A percentile compares a stretch with the other conserved stretches of the same genome.
Evolutionary conservation across 371 early-diverging fungal species (phyloP).

Genomic region (Capillidium heterosporum): DNA sequence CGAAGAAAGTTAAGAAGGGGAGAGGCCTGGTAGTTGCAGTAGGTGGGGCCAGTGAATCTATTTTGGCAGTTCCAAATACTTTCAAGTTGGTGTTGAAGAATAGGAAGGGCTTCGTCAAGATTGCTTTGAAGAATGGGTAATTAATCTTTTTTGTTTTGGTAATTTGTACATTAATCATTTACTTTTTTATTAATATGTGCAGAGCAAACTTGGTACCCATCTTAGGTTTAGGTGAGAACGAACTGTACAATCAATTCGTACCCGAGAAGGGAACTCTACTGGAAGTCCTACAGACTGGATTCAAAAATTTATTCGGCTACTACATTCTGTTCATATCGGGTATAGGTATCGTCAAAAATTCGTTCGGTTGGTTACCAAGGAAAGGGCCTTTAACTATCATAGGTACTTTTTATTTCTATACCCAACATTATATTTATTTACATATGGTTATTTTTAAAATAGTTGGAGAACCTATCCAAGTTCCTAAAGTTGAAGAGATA

Average conservation of each 20-base stretch:
- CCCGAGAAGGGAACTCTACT: slow-evolving; percentile 3
- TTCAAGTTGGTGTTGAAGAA: slow-evolving; percentile 42
- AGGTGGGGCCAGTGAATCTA: slow-evolving; percentile 56
- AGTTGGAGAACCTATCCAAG: no score
- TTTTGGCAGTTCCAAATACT: slow-evolving; percentile 38
- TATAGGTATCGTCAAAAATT: slow-evolving; percentile 8
- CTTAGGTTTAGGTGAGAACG: slow-evolving; percentile 70
- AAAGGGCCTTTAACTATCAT: slow-evolving; percentile 7
- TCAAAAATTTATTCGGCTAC: slow-evolving; percentile 5
- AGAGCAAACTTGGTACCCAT: slow-evolving; percentile 46
- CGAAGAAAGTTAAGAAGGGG: slow-evolving; percentile 27
- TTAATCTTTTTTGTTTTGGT: background rate
- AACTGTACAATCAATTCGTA: slow-evolving; percentile 31
- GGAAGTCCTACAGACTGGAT: background rate
- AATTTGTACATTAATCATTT: background rate
- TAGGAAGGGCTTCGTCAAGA: slow-evolving; percentile 58
- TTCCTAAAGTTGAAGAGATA: no score
- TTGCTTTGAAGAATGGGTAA: slow-evolving; percentile 50
- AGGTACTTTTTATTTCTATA: slow-evolving; percentile 1
- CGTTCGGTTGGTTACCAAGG: slow-evolving; percentile 6
- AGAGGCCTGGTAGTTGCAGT: slow-evolving; percentile 47
- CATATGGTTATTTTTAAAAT: no score
- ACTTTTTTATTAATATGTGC: background rate
- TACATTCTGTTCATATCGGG: slow-evolving; percentile 6
- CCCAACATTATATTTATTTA: no score